Evolutionary conservation across 2,329 filamentous ascomycete species (phyloP).

Genomic region (Chaetomium globosum): DNA sequence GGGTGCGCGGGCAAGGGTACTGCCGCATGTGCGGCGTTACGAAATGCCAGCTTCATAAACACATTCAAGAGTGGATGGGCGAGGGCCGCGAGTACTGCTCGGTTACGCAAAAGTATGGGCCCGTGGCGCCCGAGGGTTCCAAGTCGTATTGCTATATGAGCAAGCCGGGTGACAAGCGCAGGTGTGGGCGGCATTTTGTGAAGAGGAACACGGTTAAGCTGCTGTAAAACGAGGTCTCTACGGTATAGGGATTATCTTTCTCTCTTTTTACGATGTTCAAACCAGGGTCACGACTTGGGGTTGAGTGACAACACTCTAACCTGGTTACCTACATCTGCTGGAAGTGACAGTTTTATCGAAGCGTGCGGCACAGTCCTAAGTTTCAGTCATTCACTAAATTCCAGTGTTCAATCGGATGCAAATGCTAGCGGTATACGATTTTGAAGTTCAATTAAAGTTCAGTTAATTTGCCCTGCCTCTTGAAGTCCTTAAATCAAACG

Average conservation of each 20-base stretch:
- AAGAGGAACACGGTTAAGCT: constrained; percentile 23
- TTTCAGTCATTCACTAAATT: neutral
- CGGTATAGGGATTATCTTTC: neutral
- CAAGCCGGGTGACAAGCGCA: constrained; percentile 60
- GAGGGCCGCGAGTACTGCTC: constrained; percentile 61
- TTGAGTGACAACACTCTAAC: neutral
- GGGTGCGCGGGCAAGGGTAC: constrained; percentile 61
- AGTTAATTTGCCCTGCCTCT: neutral
- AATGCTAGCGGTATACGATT: neutral
- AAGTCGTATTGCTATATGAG: constrained; percentile 60
- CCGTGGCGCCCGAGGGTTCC: constrained; percentile 50
- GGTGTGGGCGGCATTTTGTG: constrained; percentile 58
- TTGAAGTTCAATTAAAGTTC: neutral
- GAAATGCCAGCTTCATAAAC: constrained; percentile 65
- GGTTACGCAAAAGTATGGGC: constrained; percentile 60
- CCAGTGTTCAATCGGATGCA: neutral
- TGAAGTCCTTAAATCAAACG: neutral
- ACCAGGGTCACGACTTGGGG: neutral
- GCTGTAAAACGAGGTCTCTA: neutral
- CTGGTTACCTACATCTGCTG: neutral
- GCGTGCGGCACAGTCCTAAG: neutral
- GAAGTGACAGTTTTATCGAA: neutral
- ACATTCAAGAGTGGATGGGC: constrained; percentile 63
- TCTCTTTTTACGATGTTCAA: neutral
- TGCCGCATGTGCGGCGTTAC: constrained; percentile 64